A percentile compares a stretch with the other conserved stretches of the same genome.
Conservation (phyloP, 495 filamentous ascomycete species). For the Letharia lupina region DNA sequence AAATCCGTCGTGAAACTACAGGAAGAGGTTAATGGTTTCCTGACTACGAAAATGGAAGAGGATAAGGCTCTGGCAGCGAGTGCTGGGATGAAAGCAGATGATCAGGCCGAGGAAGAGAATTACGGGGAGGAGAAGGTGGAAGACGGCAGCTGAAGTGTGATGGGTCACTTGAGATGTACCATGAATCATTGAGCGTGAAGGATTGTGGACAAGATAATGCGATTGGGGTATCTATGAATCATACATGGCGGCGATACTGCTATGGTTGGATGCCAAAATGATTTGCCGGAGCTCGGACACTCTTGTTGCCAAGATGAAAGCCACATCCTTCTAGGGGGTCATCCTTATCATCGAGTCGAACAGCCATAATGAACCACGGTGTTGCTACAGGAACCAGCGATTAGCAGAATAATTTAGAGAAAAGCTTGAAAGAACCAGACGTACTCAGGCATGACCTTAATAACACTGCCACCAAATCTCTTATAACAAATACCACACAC, state of each 20-base stretch:
- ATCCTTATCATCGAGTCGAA: constrained; percentile 39
- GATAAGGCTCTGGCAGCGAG: constrained; percentile 52
- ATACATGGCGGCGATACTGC: not conserved
- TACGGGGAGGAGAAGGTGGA: constrained; percentile 67
- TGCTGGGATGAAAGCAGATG: constrained; percentile 40
- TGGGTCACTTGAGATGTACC: not conserved
- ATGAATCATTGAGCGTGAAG: not conserved
- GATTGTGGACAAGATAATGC: not conserved
- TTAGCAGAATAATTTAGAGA: too few relatives aligned
- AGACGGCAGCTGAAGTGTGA: constrained; percentile 6
- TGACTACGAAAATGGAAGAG: constrained; percentile 83
- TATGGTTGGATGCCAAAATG: not conserved
- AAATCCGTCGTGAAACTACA: constrained; percentile 53
- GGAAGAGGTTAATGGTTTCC: constrained; percentile 66
- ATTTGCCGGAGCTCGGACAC: not conserved
- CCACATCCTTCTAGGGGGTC: constrained; percentile 3
- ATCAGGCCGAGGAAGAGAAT: constrained; percentile 70
- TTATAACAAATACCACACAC: constrained; percentile 91
- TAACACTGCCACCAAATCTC: constrained; percentile 79
- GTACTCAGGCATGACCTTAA: constrained; percentile 64
- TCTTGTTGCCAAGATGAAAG: constrained; percentile 4
- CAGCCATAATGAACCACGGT: constrained; percentile 80
- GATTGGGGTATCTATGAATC: constrained; percentile 13
- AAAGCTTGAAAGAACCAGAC: constrained; percentile 24
- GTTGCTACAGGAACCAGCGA: constrained; percentile 32